Conservation (phyloP, 441 rosid species). For the Corymbia calophylla region DNA sequence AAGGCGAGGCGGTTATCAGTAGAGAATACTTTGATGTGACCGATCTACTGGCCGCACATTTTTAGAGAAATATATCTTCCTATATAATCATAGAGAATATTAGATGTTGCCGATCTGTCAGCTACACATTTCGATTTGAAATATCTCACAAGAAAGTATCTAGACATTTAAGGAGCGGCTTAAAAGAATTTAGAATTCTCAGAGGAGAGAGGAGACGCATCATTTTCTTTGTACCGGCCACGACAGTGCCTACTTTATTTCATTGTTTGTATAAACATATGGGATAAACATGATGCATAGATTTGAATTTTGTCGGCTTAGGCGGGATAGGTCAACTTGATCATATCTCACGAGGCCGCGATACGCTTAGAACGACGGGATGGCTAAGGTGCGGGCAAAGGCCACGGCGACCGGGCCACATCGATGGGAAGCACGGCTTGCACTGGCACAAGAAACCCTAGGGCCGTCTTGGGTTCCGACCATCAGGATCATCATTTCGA, state of each 20-base stretch:
- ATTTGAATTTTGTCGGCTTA: neutral
- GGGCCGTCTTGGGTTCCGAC: neutral
- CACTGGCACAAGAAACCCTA: neutral
- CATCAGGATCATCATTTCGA: neutral
- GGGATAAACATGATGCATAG: neutral
- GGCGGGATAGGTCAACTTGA: neutral
- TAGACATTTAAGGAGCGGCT: neutral
- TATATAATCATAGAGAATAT: neutral
- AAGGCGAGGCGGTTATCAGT: neutral
- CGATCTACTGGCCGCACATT: rapidly evolving
- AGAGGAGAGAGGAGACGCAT: neutral
- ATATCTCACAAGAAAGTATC: neutral
- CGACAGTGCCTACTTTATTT: neutral
- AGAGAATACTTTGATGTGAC: neutral
- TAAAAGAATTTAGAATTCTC: neutral
- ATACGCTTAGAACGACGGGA: no score
- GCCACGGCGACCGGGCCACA: no score
- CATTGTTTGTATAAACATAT: neutral
- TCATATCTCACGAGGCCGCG: neutral
- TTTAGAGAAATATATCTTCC: neutral
- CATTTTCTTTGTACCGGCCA: rapidly evolving
- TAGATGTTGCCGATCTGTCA: neutral
- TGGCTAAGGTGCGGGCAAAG: no score
- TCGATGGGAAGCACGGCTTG: neutral
- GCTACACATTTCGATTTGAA: neutral